phyloP scores from a whole-genome alignment of 1,284 basidiomycete species.

The Hypsizygus ulmarius region DNA sequence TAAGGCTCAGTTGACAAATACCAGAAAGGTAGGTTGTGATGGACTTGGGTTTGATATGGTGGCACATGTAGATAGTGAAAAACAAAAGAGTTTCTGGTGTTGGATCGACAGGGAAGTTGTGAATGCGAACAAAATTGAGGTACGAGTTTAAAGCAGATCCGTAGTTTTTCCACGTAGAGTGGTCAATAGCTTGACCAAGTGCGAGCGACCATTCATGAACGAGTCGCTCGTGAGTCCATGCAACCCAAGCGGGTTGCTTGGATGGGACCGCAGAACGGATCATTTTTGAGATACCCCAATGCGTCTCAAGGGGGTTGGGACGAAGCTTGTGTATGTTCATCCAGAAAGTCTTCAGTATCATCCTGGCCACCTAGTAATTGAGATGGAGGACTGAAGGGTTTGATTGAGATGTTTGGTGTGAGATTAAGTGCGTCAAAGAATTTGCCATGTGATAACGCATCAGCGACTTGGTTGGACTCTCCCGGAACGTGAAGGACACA shows the following conservation, averaged over 20 bases:
- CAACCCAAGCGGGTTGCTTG: constrained; percentile 25
- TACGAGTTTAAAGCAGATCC: constrained; percentile 37
- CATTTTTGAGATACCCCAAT: constrained; percentile 29
- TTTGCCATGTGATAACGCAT: constrained; percentile 10
- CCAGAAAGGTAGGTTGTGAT: constrained; percentile 18
- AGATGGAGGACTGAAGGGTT: constrained; percentile 29
- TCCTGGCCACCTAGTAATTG: too few relatives aligned
- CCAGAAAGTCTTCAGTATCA: too few relatives aligned
- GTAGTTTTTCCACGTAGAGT: constrained; percentile 28
- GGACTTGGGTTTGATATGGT: constrained; percentile 29
- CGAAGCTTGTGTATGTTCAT: too few relatives aligned
- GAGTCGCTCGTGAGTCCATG: constrained; percentile 34
- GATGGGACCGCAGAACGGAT: constrained; percentile 9
- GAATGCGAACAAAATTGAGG: constrained; percentile 33
- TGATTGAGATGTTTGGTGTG: constrained; percentile 20
- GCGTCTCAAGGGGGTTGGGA: too few relatives aligned
- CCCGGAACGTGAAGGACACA: constrained; percentile 11
- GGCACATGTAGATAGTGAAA: constrained; percentile 37
- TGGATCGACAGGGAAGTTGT: constrained; percentile 31
- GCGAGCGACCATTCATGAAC: constrained; percentile 30
- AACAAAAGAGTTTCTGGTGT: constrained; percentile 34
- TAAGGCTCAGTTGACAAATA: constrained; percentile 22
- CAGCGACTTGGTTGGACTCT: constrained; percentile 7
- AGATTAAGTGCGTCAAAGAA: constrained; percentile 13
- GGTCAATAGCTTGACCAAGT: constrained; percentile 31